Evolutionary conservation across 2,329 filamentous ascomycete species (phyloP).

Genomic region (Fusarium praegraminearum): DNA sequence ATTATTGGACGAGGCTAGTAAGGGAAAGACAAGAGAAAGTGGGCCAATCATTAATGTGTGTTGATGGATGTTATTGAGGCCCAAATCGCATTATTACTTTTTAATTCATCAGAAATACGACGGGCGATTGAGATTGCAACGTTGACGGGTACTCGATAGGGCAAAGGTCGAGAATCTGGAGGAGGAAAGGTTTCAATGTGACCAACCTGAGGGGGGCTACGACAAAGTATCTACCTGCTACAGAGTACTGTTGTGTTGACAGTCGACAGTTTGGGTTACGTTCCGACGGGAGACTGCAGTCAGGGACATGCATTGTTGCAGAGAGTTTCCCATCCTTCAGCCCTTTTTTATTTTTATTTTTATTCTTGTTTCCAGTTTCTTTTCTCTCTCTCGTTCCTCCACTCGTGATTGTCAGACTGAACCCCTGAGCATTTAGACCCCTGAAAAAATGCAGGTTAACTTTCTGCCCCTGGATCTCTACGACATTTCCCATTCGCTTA

Average conservation of each 20-base stretch:
- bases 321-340: neutral
- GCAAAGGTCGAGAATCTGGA: constrained; percentile 17
- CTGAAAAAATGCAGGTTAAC: neutral
- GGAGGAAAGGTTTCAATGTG: constrained; percentile 35
- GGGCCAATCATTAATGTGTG: constrained; percentile 24
- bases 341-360: neutral
- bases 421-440: constrained; percentile 24
- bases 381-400: neutral
- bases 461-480: constrained; percentile 31
- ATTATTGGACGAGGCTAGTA: constrained; percentile 22
- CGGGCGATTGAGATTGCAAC: neutral
- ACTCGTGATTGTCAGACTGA: constrained; percentile 4
- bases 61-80: neutral
- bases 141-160: neutral
- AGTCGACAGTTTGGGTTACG: neutral
- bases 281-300: neutral
- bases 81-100: neutral
- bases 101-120: neutral
- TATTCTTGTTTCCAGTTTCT: neutral
- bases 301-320: neutral
- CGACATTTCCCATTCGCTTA: constrained; percentile 16
- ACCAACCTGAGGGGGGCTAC: neutral
- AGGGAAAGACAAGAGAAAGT: constrained; percentile 15
- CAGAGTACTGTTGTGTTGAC: too few species aligned
- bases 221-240: too few species aligned